phyloP scores from a whole-genome alignment of 1,139 yeast species.

The Williopsis jadinii region DNA sequence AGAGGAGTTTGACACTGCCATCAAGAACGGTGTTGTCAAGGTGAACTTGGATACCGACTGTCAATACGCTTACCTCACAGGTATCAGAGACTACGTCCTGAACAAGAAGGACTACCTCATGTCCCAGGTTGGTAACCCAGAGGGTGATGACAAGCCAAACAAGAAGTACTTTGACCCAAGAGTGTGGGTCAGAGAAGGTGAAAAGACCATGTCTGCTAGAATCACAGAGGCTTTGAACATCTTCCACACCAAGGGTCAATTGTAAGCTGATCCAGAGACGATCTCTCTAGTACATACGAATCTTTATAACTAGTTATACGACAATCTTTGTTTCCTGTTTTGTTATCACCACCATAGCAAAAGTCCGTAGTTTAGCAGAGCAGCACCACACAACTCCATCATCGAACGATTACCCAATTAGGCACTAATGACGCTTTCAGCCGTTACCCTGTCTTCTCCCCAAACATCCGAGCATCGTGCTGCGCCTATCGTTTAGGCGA shows the following conservation, averaged over 20 bases:
- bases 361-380: no score
- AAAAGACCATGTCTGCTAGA: constrained; percentile 93
- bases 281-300: no score
- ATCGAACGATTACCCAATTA: no score
- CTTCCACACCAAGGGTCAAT: constrained; percentile 74
- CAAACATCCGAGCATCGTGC: no score
- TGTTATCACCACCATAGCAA: no score
- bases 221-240: constrained; percentile 74
- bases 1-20: constrained; percentile 86
- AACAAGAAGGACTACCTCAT: constrained; percentile 91
- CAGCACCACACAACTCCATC: no score
- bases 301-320: no score
- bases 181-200: constrained; percentile 99
- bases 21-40: constrained; percentile 92
- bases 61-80: constrained; percentile 93
- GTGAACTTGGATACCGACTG: constrained; percentile 99
- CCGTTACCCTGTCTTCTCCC: no score
- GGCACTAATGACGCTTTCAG: no score
- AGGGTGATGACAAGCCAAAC: constrained; percentile 97
- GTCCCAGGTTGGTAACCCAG: constrained; percentile 97
- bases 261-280: constrained; percentile 28
- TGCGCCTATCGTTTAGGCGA: no score
- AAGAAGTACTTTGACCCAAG: constrained; percentile 99
- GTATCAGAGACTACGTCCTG: constrained; percentile 96
- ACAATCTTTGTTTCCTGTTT: no score